phyloP scores from a whole-genome alignment of 139 green algal species.

The Chlorella sp. region DNA sequence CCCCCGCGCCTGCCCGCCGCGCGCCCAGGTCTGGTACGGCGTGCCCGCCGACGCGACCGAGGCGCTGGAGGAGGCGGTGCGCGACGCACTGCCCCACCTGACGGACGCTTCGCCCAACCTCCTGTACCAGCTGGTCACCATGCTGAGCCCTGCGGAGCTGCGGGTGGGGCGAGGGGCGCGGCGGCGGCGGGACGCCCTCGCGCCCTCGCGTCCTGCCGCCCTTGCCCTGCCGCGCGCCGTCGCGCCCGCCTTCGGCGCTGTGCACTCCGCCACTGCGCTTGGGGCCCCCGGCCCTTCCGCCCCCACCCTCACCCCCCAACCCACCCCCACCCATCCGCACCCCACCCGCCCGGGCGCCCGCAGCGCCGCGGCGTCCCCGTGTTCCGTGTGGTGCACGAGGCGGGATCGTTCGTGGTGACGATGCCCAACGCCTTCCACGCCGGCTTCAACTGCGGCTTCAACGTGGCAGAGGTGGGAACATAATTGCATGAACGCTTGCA shows the following conservation, averaged over 20 bases:
- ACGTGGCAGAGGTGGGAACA: constrained; percentile 49
- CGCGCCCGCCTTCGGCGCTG: too few species aligned
- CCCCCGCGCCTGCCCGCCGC: too few species aligned
- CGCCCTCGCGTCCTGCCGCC: too few species aligned
- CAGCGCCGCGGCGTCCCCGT: constrained; percentile 79
- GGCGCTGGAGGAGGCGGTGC: constrained; percentile 65
- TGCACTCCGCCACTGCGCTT: too few species aligned
- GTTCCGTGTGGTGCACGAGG: constrained; percentile 71
- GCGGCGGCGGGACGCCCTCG: too few species aligned
- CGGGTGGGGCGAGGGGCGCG: constrained; percentile 21
- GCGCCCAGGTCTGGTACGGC: constrained; percentile 67
- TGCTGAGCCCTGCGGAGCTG: constrained; percentile 75
- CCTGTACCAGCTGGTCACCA: constrained; percentile 82
- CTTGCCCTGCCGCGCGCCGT: too few species aligned
- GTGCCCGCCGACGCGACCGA: constrained; percentile 60
- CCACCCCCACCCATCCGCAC: not conserved
- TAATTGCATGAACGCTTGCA: not conserved
- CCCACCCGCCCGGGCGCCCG: constrained; percentile 6
- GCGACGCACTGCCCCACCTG: constrained; percentile 73
- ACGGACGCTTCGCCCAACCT: constrained; percentile 67
- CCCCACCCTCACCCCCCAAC: not conserved
- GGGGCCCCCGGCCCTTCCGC: too few species aligned
- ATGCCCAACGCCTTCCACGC: constrained; percentile 89
- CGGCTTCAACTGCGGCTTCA: constrained; percentile 87
- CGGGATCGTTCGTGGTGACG: constrained; percentile 89